Evolutionary conservation across 345 rosid species (phyloP).

Genomic region (Populus euphratica): DNA sequence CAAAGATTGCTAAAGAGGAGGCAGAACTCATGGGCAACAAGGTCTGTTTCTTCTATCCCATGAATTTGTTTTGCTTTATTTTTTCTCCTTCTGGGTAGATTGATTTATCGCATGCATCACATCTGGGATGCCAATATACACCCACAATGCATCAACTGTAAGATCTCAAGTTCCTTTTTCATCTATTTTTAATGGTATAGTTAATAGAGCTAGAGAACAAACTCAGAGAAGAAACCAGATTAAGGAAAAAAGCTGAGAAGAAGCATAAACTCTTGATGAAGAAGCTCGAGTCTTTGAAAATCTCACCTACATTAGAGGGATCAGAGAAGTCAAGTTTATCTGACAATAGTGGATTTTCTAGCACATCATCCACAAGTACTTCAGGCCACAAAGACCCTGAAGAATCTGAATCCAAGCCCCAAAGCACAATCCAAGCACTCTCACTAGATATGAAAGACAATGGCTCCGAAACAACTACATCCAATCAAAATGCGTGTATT

Average conservation of each 20-base stretch:
- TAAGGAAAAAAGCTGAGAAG: slow-evolving; percentile 65
- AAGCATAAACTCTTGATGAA: slow-evolving; percentile 52
- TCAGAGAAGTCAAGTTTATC: slow-evolving; percentile 39
- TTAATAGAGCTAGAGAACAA: slow-evolving; percentile 55
- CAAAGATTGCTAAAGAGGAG: slow-evolving; percentile 65
- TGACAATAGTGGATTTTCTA: slow-evolving; percentile 32
- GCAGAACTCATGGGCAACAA: slow-evolving; percentile 51
- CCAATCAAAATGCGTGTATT: slow-evolving; percentile 19
- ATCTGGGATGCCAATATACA: not conserved
- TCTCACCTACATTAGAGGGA: slow-evolving; percentile 27
- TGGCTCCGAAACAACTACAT: slow-evolving; percentile 8
- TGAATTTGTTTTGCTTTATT: not conserved
- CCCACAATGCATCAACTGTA: not conserved
- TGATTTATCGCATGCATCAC: not conserved
- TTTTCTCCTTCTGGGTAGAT: not conserved
- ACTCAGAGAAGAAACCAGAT: slow-evolving; percentile 60
- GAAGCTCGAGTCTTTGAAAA: slow-evolving; percentile 55
- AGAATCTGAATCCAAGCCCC: slow-evolving; percentile 34
- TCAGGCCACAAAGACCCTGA: slow-evolving; percentile 30
- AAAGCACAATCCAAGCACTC: slow-evolving; percentile 5
- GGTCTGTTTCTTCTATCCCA: slow-evolving; percentile 34
- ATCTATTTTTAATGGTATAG: slow-evolving; percentile 29
- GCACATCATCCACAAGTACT: slow-evolving; percentile 36
- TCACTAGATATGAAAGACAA: slow-evolving; percentile 12
- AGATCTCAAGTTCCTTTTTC: not conserved